Evolutionary conservation across 371 early-diverging fungal species (phyloP), one percentile per base, ranked within the genome.

Genomic region (Apophysomyces elegans): DNA sequence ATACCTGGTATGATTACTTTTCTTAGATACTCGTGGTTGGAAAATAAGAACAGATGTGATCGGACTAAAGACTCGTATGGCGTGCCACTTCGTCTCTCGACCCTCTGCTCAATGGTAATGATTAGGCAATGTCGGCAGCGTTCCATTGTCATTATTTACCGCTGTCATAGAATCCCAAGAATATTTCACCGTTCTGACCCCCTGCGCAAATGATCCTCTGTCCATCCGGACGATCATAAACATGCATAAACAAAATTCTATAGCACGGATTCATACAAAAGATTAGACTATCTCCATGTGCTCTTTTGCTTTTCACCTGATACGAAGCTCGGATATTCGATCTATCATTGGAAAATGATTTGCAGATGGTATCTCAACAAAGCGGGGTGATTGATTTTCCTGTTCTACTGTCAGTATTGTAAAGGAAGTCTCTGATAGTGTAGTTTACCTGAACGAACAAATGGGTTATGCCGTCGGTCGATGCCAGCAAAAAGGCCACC

Each of bases 141-240:
- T 1, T 18, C 39, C 21, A 2, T 7, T 39, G n/a, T 35, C 2
- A 7, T 4, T 36, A 37, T 18, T 50, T 66, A 72, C 76, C 67
- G 59, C 64, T 56, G 54, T 81, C 67, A 46, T 80, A 76, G 43
- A 83, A 69, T 1, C 63, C 73, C 26, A 88, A 58, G 59, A 84
- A 77, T 21, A 88, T 64, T 21, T 85, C 82, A 2, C 89, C 89
- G 50, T 85, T 79, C 61, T 88, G 87, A 9, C 88, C 86, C 26
- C 88, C 89, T 37, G 87, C 87, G 18, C 86, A 88, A 7, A 87
- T 75, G 12, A 87, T 78, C 38, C 77, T 73, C 7, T 67, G 67
- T 16, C 79, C 79, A 43, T 72, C 65, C 1, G 69, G 69, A 35
- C 76, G 78, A 58, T 86, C 83, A 39, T 78, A 73, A 43, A 88